These are phyloP conservation scores for Saitozyma podzolica DNA, from an alignment of 768 basidiomycete genomes.

Conservation along the genomic window DNA sequence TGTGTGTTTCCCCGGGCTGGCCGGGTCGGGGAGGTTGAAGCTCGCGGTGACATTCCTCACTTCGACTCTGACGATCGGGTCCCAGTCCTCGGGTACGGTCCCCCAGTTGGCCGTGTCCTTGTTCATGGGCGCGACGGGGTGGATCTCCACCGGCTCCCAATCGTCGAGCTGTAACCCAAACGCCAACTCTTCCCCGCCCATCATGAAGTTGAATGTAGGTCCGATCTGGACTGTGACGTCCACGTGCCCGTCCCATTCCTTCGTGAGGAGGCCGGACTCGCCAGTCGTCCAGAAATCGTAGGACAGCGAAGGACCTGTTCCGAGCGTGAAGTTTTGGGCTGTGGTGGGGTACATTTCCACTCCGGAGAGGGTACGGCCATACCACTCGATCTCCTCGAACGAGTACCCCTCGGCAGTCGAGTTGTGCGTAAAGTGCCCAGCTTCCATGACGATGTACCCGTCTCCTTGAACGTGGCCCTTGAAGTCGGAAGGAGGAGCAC, in stretches of 20 bases:
- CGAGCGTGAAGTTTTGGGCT: constrained; percentile 63
- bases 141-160: constrained; percentile 15
- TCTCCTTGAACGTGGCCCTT: constrained; percentile 65
- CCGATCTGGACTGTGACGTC: constrained; percentile 38
- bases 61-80: constrained; percentile 33
- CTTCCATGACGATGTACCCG: constrained; percentile 68
- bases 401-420: constrained; percentile 59
- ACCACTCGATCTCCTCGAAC: constrained; percentile 65
- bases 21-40: constrained; percentile 13
- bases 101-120: constrained; percentile 14
- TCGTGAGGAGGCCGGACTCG: constrained; percentile 1
- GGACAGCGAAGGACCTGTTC: constrained; percentile 65
- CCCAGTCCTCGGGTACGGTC: constrained; percentile 42
- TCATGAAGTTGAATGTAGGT: constrained; percentile 36
- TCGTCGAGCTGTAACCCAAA: constrained; percentile 40
- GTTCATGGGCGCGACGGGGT: constrained; percentile 29
- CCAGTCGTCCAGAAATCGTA: constrained; percentile 54
- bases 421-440: constrained; percentile 61
- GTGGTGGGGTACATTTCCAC: constrained; percentile 64
- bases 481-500: constrained; percentile 21
- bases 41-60: constrained; percentile 31
- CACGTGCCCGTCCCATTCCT: constrained; percentile 14
- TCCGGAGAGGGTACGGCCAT: constrained; percentile 64
- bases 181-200: constrained; percentile 21
- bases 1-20: constrained; percentile 30